Evolutionary conservation across 1,139 yeast genomes (phyloP).

Genomic region (Yamadazyma kanchanaburiensis): DNA sequence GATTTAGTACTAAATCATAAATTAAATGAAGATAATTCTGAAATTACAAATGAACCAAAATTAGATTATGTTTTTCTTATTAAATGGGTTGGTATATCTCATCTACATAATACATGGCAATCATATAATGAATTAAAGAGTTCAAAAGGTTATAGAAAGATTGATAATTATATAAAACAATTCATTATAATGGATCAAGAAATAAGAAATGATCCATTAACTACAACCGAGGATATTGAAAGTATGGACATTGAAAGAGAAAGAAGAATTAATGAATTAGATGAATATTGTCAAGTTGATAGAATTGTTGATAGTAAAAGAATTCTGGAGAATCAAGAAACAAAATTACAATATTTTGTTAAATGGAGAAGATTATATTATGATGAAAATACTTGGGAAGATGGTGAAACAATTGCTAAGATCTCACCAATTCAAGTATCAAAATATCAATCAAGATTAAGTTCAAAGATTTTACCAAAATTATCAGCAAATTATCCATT

Average conservation of each 20-base stretch:
- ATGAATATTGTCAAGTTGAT: conserved; percentile 82
- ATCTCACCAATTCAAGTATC: conserved; percentile 83
- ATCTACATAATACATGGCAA: conserved; percentile 96
- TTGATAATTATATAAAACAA: conserved; percentile 87
- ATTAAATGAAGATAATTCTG: conserved; percentile 32
- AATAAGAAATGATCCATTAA: conserved; percentile 70
- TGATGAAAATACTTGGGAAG: conserved; percentile 97
- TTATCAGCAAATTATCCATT: conserved; percentile 74
- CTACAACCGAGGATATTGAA: conserved; percentile 88
- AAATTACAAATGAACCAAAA: conserved; percentile 51
- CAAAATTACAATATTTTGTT: conserved; percentile 74
- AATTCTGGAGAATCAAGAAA: conserved; percentile 59
- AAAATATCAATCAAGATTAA: conserved; percentile 75
- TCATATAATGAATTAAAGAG: conserved; percentile 54
- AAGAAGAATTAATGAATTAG: conserved; percentile 76
- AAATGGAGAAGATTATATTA: conserved; percentile 94
- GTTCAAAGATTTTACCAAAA: conserved; percentile 82
- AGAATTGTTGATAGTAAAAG: conserved; percentile 88
- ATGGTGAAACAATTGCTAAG: conserved; percentile 80
- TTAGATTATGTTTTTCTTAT: conserved; percentile 61
- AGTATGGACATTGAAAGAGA: conserved; percentile 90
- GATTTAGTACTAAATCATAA: conserved; percentile 57
- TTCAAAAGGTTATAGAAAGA: conserved; percentile 73
- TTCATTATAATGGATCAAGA: conserved; percentile 70
- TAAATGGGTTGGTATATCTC: conserved; percentile 88